A percentile compares a stretch with the other conserved stretches of the same genome.
Conservation (phyloP, 768 basidiomycete genomes). For the Dacryopinax primogenitus region DNA sequence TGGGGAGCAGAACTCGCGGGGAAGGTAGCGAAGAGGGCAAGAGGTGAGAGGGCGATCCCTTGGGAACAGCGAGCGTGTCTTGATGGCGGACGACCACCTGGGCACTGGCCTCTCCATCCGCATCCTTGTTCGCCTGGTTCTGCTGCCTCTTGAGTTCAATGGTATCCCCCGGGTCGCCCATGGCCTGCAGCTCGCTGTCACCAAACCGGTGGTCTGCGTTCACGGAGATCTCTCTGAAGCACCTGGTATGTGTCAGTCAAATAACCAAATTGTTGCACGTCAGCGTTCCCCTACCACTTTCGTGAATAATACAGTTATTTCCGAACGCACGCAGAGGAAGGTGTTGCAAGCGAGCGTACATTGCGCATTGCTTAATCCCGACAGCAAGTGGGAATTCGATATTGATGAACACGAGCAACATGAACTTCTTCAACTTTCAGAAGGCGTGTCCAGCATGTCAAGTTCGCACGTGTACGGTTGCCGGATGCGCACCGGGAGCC, state of each 20-base stretch:
- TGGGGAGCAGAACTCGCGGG: neutral
- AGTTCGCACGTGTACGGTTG: neutral
- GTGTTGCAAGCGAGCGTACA: neutral
- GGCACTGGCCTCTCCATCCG: no score
- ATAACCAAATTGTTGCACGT: neutral
- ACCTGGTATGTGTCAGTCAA: neutral
- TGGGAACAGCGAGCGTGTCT: neutral
- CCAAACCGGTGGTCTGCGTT: neutral
- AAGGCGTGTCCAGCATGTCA: neutral
- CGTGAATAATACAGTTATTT: no score
- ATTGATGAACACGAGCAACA: neutral
- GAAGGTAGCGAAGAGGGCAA: neutral
- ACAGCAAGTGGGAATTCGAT: neutral
- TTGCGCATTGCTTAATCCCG: neutral
- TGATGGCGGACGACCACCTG: neutral
- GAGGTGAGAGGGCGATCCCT: neutral
- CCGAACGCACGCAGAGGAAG: no score
- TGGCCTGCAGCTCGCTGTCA: neutral
- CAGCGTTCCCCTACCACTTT: no score
- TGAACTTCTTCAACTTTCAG: neutral
- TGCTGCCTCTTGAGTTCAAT: neutral
- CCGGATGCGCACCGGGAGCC: neutral
- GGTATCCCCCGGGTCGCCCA: neutral
- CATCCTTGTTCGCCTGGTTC: no score
- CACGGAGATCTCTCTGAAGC: neutral